These are phyloP conservation scores for Oryza coarctata DNA, from an alignment of 176 grass and related monocot species.

Conservation along the genomic window DNA sequence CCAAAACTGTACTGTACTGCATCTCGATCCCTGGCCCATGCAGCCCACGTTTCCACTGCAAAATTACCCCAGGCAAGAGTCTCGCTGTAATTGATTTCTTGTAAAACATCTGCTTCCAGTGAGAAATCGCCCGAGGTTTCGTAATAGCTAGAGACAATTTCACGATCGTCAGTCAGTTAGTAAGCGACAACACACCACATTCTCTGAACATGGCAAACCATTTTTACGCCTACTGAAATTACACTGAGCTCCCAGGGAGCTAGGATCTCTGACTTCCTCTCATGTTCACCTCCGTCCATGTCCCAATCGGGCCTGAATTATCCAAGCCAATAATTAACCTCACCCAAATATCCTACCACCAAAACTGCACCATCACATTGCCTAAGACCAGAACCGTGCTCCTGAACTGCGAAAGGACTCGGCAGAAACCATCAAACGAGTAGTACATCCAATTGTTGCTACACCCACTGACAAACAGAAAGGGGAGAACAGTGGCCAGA, in stretches of 20 bases:
- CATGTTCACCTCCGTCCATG: slow-evolving; percentile 6
- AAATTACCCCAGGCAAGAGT: not conserved
- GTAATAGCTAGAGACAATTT: not conserved
- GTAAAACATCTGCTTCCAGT: not conserved
- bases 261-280: not conserved
- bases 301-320: slow-evolving; percentile 17
- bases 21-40: not conserved
- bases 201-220: not conserved
- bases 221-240: not conserved
- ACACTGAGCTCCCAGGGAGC: not conserved
- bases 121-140: not conserved
- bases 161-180: not conserved
- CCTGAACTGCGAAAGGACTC: not conserved
- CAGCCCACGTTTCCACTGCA: slow-evolving; percentile 1
- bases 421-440: too few species aligned
- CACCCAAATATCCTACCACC: not conserved
- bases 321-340: slow-evolving; percentile 12
- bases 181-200: not conserved
- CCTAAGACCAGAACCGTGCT: not conserved
- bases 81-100: not conserved
- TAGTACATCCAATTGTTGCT: too few species aligned
- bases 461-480: not conserved
- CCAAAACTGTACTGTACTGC: not conserved
- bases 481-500: not conserved
- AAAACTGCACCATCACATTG: not conserved